Base-by-base conservation (phyloP, 495 filamentous ascomycete species). In the Cryomyces minteri region DNA sequence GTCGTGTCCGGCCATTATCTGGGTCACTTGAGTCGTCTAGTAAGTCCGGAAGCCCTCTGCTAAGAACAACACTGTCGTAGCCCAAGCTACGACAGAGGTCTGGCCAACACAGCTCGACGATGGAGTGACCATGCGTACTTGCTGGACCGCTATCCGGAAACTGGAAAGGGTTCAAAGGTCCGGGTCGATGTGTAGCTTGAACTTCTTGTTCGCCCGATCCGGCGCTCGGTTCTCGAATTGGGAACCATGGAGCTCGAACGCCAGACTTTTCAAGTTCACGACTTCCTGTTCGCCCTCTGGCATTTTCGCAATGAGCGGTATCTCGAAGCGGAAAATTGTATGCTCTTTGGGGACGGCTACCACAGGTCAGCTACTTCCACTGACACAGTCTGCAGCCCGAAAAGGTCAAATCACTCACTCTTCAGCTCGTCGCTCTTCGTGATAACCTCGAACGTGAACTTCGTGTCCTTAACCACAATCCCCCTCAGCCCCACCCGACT, bases 171-270 rank as follows among this genome's bases (percentile, higher is more conserved):
- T 10, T 58, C 49, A 59, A 7, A 57, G n/a, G 36, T 59, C 54
- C 8, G 54, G 51, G 39, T 52, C 48, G n/a, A 59, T 53, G 45
- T 63, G 60, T 49, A 53, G 45, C 62, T 90, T 94, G 62, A 93
- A 88, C 62, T 95, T 94, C 66, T 80, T 88, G 50, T 80, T 87
- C 31, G 82, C 84, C 33, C 90, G 67, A 55, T 95, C 87, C 5
- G 81, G 77, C 7, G 88, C 76, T 31, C 84, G 72, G 53, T 76
- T 79, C 68, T 82, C 70, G 56, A 96, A 90, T 53, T 88, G 83
- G 48, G 80, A 80, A 11, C 90, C 90, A 52, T 88, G 79, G 1
- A 96, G 64, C 61, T 96, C 87, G 53, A 95, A 93, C 4, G 80
- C 69, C 54, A 96, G 61, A 54, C 47, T 55, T 58, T 49, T 63